Conservation (phyloP, 1,284 basidiomycete genomes). For the Filobasidium uniguttulatum region DNA sequence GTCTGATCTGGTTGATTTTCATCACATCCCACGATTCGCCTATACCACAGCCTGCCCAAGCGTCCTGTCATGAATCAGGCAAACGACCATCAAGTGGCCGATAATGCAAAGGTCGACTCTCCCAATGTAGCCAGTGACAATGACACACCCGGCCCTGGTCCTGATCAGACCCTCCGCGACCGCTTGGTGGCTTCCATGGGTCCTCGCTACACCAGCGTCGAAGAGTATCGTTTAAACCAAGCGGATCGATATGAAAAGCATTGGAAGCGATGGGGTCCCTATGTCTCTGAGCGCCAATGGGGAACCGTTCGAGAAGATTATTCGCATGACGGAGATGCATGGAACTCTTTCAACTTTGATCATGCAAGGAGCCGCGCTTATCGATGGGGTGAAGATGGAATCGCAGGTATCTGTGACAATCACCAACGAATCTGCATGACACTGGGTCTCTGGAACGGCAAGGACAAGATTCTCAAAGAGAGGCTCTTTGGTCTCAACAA, state of each 20-base stretch:
- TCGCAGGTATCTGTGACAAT: constrained; percentile 89
- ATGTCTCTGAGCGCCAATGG: constrained; percentile 95
- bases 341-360: constrained; percentile 94
- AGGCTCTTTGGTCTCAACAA: constrained; percentile 87
- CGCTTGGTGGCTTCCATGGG: constrained; percentile 28
- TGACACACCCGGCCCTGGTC: no score
- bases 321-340: constrained; percentile 88
- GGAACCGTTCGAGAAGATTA: constrained; percentile 97
- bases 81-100: not conserved
- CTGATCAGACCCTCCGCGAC: constrained; percentile 29
- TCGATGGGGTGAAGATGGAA: constrained; percentile 96
- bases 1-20: no score
- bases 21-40: no score
- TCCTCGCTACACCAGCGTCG: constrained; percentile 33
- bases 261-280: constrained; percentile 98
- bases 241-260: constrained; percentile 55
- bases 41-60: not conserved
- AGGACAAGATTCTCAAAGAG: constrained; percentile 91
- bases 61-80: not conserved
- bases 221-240: constrained; percentile 46
- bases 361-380: constrained; percentile 88
- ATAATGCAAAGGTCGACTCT: not conserved
- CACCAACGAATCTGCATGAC: constrained; percentile 84
- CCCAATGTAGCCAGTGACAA: constrained; percentile 12
- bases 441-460: constrained; percentile 85